Evolutionary conservation across 495 filamentous ascomycete species (phyloP).

Genomic region (Aspergillus saccharolyticus): DNA sequence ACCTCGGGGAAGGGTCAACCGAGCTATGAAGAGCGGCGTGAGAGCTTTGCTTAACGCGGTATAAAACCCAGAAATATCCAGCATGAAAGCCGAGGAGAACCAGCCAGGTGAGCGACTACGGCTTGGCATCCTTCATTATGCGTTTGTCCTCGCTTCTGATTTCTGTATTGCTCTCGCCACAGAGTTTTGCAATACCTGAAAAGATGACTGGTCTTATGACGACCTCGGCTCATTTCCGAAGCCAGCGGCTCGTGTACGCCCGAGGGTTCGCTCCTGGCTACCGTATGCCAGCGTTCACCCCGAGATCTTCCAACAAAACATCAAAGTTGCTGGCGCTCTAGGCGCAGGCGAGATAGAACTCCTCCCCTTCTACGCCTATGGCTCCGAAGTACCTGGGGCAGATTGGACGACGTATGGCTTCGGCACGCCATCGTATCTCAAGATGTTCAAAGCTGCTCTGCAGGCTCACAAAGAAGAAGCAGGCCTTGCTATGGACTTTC

Average conservation of each 20-base stretch:
- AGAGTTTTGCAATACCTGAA: neutral
- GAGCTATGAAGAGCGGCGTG: neutral
- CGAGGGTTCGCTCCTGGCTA: slow-evolving; percentile 34
- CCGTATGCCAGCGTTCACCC: slow-evolving; percentile 39
- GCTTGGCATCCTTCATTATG: neutral
- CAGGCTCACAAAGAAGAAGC: slow-evolving; percentile 33
- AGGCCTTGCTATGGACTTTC: slow-evolving; percentile 43
- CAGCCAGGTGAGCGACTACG: neutral
- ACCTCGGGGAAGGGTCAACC: neutral
- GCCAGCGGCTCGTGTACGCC: slow-evolving; percentile 20
- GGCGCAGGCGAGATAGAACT: slow-evolving; percentile 44
- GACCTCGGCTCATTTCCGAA: slow-evolving; percentile 15
- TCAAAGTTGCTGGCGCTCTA: slow-evolving; percentile 25
- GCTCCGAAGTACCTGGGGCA: slow-evolving; percentile 10
- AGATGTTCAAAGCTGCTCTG: slow-evolving; percentile 33
- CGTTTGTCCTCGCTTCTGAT: neutral
- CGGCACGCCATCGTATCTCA: slow-evolving; percentile 38
- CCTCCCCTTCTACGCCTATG: slow-evolving; percentile 39
- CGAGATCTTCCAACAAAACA: slow-evolving; percentile 26
- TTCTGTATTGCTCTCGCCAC: neutral
- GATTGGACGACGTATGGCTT: slow-evolving; percentile 48
- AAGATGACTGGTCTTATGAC: neutral
- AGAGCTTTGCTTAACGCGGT: neutral
- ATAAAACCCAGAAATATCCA: neutral
- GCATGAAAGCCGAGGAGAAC: neutral